phyloP scores from a whole-genome alignment of 1,284 basidiomycete species.

The Pseudozyma flocculosa region DNA sequence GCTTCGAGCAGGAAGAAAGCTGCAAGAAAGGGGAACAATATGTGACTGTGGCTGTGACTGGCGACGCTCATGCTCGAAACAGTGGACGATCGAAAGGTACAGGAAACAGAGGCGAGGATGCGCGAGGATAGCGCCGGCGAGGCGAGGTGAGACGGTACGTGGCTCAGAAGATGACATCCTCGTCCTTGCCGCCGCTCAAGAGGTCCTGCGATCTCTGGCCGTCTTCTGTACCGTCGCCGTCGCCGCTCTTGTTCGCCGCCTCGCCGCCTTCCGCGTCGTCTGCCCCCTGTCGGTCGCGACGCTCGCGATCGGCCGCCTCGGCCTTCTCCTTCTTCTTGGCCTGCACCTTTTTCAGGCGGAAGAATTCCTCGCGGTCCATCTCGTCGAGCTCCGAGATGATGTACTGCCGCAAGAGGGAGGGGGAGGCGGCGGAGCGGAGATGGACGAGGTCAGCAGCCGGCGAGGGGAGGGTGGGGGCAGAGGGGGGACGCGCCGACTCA shows the following conservation, averaged over 20 bases:
- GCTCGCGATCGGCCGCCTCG: constrained; percentile 11
- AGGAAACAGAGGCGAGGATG: constrained; percentile 1
- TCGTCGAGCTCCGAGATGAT: constrained; percentile 56
- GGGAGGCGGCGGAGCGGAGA: not conserved
- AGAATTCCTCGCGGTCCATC: constrained; percentile 57
- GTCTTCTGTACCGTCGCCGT: too few relatives aligned
- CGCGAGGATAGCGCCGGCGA: too few relatives aligned
- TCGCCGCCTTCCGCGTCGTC: constrained; percentile 4
- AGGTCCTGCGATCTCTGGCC: too few relatives aligned
- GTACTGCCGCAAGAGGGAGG: constrained; percentile 20
- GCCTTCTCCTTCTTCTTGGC: constrained; percentile 53
- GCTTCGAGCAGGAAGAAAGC: too few relatives aligned
- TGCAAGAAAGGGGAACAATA: too few relatives aligned
- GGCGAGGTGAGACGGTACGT: not conserved
- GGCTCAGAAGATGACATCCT: constrained; percentile 55
- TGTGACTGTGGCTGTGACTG: too few relatives aligned
- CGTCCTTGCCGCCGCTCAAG: constrained; percentile 52
- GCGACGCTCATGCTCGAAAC: too few relatives aligned
- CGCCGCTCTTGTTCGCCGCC: constrained; percentile 8
- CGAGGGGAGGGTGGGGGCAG: not conserved
- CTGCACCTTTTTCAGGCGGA: constrained; percentile 57
- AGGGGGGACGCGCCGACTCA: constrained; percentile 2
- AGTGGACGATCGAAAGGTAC: too few relatives aligned
- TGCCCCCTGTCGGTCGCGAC: constrained; percentile 4
- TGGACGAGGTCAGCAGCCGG: too few relatives aligned